phyloP scores from a whole-genome alignment of 257 asterid genomes.

The Scutellaria barbata region DNA sequence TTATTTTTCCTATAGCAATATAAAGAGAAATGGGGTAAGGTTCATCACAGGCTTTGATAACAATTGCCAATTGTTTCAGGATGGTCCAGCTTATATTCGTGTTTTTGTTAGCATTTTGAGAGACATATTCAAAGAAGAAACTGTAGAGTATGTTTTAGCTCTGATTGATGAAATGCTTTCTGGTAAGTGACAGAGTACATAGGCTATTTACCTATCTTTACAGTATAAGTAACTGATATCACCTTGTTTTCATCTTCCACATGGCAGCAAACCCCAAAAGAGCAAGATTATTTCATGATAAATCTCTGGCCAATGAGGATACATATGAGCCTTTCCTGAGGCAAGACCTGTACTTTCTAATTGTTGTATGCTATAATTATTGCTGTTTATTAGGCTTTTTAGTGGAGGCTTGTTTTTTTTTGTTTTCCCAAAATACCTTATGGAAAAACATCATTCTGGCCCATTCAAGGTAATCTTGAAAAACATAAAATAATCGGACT shows the following conservation, averaged over 20 bases:
- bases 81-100: conserved; percentile 81
- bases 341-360: conserved; percentile 44
- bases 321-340: conserved; percentile 87
- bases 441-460: conserved; percentile 3
- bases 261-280: conserved; percentile 83
- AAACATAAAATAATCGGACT: not conserved
- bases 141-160: conserved; percentile 87
- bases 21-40: not conserved
- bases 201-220: conserved; percentile 13
- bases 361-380: conserved; percentile 4
- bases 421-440: not conserved
- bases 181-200: conserved; percentile 48
- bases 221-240: conserved; percentile 29
- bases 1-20: not conserved
- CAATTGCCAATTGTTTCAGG: conserved; percentile 55
- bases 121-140: conserved; percentile 84
- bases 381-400: conserved; percentile 22
- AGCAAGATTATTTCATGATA: conserved; percentile 81
- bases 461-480: conserved; percentile 4
- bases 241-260: conserved; percentile 20
- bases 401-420: not conserved
- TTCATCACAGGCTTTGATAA: conserved; percentile 19
- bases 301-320: conserved; percentile 71
- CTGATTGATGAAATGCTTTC: conserved; percentile 84
- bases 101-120: conserved; percentile 82